Percentiles rank a stretch among this genome's conserved stretches.
Evolutionary conservation across 164 flowering plant species (phyloP).

Genomic region (Euptelea pleiosperma): DNA sequence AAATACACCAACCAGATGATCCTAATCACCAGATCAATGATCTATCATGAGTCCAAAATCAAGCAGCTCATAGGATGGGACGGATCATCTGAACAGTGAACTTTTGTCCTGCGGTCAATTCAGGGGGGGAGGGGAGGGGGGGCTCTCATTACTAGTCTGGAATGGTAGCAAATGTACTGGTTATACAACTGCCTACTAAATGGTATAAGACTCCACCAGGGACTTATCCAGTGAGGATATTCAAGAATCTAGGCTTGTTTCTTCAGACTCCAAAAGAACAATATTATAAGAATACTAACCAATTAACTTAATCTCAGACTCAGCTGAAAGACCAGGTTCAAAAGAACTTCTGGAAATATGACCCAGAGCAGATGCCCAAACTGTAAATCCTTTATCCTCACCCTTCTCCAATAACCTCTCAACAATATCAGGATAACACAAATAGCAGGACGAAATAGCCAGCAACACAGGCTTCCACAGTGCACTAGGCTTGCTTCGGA

Average conservation of each 20-base stretch:
- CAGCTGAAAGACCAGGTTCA: constrained; percentile 34
- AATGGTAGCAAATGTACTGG: not conserved
- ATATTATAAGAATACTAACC: constrained; percentile 37
- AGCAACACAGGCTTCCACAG: constrained; percentile 73
- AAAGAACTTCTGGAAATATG: constrained; percentile 31
- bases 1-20: not conserved
- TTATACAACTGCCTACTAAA: not conserved
- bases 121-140: too few relatives aligned
- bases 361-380: constrained; percentile 54
- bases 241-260: not conserved
- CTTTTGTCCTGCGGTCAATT: too few relatives aligned
- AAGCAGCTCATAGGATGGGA: not conserved
- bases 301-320: constrained; percentile 57
- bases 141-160: too few relatives aligned
- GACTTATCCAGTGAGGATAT: not conserved
- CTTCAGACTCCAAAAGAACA: not conserved
- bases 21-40: not conserved
- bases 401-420: constrained; percentile 43
- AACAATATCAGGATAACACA: constrained; percentile 54
- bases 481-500: constrained; percentile 48
- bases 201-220: not conserved
- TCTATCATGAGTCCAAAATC: not conserved
- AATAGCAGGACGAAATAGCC: constrained; percentile 62
- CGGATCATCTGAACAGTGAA: not conserved
- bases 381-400: constrained; percentile 41